These are phyloP conservation scores for Leccinellum rugosiceps DNA, from an alignment of 768 basidiomycete genomes.

Conservation along the genomic window DNA sequence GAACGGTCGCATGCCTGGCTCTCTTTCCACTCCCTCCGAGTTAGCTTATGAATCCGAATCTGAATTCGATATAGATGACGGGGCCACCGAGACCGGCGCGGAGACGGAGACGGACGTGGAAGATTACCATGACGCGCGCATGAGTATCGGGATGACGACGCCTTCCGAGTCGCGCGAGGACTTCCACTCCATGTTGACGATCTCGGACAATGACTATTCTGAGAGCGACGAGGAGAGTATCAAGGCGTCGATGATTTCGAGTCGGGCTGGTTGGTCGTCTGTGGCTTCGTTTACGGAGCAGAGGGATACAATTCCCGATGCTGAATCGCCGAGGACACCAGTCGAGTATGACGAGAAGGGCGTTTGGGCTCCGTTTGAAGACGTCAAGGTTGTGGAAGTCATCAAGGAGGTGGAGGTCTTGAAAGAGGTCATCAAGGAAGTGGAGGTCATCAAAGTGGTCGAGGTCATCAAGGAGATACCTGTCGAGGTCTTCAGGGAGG, in stretches of 20 bases:
- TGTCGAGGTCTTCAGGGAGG: constrained; percentile 18
- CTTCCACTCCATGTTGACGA: constrained; percentile 73
- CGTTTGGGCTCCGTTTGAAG: constrained; percentile 32
- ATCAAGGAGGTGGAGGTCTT: constrained; percentile 24
- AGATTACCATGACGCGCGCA: constrained; percentile 75
- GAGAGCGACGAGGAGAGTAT: constrained; percentile 69
- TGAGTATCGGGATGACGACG: constrained; percentile 57
- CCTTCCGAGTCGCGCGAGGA: constrained; percentile 69
- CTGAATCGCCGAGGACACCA: constrained; percentile 11
- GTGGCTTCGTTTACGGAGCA: constrained; percentile 22
- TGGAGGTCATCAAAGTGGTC: constrained; percentile 24
- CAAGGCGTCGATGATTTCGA: constrained; percentile 55
- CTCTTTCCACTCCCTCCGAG: constrained; percentile 21
- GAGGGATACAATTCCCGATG: neutral
- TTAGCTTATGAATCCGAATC: constrained; percentile 44
- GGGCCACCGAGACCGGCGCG: constrained; percentile 57
- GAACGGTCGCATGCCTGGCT: constrained; percentile 17
- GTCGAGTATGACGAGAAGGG: constrained; percentile 53
- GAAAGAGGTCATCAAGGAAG: constrained; percentile 24
- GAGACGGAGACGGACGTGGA: constrained; percentile 68
- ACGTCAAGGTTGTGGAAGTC: constrained; percentile 30
- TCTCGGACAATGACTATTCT: constrained; percentile 65
- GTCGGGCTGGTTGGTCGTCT: constrained; percentile 26
- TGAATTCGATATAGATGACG: constrained; percentile 42
- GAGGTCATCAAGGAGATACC: constrained; percentile 21